These are phyloP conservation scores for Sextonia rubra DNA, from an alignment of 164 flowering plant genomes.

Conservation along the genomic window DNA sequence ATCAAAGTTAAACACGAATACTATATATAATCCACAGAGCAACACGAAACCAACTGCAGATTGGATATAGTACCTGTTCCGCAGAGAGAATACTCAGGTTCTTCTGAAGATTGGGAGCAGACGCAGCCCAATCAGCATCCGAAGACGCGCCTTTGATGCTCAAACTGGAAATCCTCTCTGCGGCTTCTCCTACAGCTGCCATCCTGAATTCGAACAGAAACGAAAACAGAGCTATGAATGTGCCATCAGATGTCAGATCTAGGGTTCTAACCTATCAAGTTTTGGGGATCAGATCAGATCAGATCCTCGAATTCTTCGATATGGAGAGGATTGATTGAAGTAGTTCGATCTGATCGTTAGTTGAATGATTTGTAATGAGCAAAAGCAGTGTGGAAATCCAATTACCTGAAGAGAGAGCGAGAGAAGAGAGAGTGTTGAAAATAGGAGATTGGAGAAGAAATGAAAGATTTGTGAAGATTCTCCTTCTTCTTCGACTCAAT, in stretches of 20 bases:
- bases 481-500: too few relatives aligned
- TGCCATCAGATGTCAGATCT: not conserved
- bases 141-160: conserved; percentile 24
- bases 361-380: too few relatives aligned
- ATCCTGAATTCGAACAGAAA: conserved; percentile 20
- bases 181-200: conserved; percentile 36
- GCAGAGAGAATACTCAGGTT: conserved; percentile 59
- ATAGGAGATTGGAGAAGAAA: too few relatives aligned
- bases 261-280: too few relatives aligned
- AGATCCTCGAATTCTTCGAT: not conserved
- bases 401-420: too few relatives aligned
- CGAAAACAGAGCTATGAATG: too few relatives aligned
- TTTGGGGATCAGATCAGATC: not conserved
- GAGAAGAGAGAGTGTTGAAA: too few relatives aligned
- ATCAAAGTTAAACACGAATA: not conserved
- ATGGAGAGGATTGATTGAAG: too few relatives aligned
- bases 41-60: not conserved
- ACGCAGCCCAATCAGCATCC: conserved; percentile 35
- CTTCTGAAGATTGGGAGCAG: conserved; percentile 48
- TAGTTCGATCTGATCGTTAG: too few relatives aligned
- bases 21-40: not conserved
- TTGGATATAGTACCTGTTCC: conserved; percentile 72
- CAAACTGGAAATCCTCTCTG: conserved; percentile 35
- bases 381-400: too few relatives aligned
- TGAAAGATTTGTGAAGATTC: too few relatives aligned